A percentile compares a stretch with the other conserved stretches of the same genome.
phyloP scores from a whole-genome alignment of 176 grass and related monocot genomes.

The Chloris gayana region DNA sequence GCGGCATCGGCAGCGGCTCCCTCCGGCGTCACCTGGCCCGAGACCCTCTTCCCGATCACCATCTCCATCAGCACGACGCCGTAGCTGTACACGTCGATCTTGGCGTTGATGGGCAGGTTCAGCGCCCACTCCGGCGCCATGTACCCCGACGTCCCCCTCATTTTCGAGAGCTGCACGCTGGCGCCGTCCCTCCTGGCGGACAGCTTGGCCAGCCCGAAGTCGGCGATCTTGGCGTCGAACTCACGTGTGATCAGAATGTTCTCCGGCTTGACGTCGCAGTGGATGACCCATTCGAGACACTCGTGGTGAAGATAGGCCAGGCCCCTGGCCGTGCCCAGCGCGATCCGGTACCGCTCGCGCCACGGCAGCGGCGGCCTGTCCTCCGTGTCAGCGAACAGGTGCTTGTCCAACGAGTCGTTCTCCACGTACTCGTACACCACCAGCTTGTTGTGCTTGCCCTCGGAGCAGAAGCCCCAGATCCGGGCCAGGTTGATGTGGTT shows the following conservation, averaged over 20 bases:
- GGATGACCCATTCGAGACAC: constrained; percentile 79
- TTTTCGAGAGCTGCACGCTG: constrained; percentile 28
- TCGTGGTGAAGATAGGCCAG: constrained; percentile 78
- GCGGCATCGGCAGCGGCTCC: neutral
- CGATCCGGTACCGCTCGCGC: constrained; percentile 59
- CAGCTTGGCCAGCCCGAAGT: constrained; percentile 70
- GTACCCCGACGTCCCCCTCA: constrained; percentile 63
- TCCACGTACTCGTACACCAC: neutral
- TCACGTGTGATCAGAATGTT: constrained; percentile 64
- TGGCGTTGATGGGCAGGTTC: constrained; percentile 44
- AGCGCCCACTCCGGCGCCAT: constrained; percentile 29
- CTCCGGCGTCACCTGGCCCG: neutral
- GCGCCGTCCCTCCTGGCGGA: constrained; percentile 39
- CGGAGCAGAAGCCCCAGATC: neutral
- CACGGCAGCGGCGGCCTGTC: constrained; percentile 28
- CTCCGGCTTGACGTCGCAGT: constrained; percentile 81
- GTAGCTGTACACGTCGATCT: constrained; percentile 54
- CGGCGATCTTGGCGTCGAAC: constrained; percentile 73
- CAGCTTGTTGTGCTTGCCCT: neutral
- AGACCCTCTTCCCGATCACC: constrained; percentile 37
- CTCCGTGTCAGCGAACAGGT: neutral
- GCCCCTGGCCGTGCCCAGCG: constrained; percentile 58
- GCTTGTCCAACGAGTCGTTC: neutral
- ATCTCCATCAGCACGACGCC: constrained; percentile 59
- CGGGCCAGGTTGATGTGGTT: neutral